Base-by-base conservation (phyloP, 768 basidiomycete species). In the Trametes punicea region DNA sequence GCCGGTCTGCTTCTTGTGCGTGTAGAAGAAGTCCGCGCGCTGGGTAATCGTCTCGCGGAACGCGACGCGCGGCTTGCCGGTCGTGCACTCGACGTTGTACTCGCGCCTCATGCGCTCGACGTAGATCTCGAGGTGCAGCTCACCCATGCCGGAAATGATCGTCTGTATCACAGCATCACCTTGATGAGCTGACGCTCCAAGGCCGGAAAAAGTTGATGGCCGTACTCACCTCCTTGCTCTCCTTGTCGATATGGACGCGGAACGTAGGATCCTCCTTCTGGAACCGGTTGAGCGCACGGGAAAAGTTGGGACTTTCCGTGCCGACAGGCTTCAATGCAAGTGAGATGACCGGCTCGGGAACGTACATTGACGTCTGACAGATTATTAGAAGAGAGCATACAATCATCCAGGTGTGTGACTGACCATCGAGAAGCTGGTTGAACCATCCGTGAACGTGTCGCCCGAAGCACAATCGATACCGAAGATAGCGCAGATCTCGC, bases 111-210 rank as follows among this genome's bases (percentile, higher is more conserved):
- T 98, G 36, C 97, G 92, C 70, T 99, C 97, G 57, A 98, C 94
- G 73, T 99, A 98, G 67, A 99, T 96, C 67, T 99, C 97, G 21
- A 99, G 82, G 69, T 99, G 97, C 16, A 99, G 83, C 71, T 99
- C 97, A 23, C 97, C 97, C 97, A 99, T 99, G 20, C 97, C 97
- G 27, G 95, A 98, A 62, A 99, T 98, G 71, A 99, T 98, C 15
- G 96, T 98, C 91, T 94, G 62, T 16, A 10, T 9, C n/a, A 34
- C 16, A 93, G 62, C 16, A 10, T 9, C n/a, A 34, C 16, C 3
- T 3, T 38, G 18, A 23, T n/a, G 44, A 15, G 2, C 51, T 39
- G 23, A 39, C 31, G 9, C 18, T 29, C 2, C 27, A 45, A 48
- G 30, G 26, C 15, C 25, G 36, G 10, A 46, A 54, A 39, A n/a